Percentiles rank a stretch among this genome's conserved stretches.
Conservation (phyloP, 352 stramenopile species). For the Globisporangium mamillatum region DNA sequence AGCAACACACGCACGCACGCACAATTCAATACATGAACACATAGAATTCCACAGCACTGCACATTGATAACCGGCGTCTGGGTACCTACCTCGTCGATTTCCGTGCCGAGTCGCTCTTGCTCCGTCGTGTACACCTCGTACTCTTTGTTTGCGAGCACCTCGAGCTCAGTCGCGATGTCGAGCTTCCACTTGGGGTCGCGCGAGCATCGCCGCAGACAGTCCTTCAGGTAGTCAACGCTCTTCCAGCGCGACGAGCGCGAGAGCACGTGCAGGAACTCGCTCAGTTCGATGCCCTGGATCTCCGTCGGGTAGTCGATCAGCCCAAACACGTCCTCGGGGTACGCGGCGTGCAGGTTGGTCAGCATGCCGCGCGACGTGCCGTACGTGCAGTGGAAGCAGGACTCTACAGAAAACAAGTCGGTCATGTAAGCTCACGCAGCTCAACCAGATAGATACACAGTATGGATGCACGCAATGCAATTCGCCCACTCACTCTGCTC, state of each 20-base stretch:
- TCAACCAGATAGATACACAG: neutral
- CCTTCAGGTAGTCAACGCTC: constrained; percentile 81
- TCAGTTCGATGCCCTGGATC: constrained; percentile 56
- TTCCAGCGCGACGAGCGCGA: constrained; percentile 64
- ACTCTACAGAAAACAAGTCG: constrained; percentile 24
- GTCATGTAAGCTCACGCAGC: neutral
- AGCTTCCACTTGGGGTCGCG: constrained; percentile 81
- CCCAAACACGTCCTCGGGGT: constrained; percentile 56
- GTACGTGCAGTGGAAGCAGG: constrained; percentile 73
- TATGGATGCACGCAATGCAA: neutral
- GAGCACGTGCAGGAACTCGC: constrained; percentile 61
- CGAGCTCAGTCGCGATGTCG: constrained; percentile 63
- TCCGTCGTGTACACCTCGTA: constrained; percentile 38
- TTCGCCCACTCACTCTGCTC: constrained; percentile 43
- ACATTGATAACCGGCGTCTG: neutral
- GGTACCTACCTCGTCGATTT: constrained; percentile 61
- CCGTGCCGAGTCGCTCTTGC: constrained; percentile 53
- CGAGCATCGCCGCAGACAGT: constrained; percentile 69
- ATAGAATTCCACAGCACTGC: neutral
- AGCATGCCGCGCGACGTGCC: constrained; percentile 47
- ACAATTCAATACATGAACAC: neutral
- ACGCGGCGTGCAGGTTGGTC: constrained; percentile 43
- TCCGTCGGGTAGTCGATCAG: constrained; percentile 73
- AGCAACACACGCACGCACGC: neutral
- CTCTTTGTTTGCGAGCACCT: constrained; percentile 68